phyloP scores from a whole-genome alignment of 108 stramenopile species.

The Stephanodiscus minutulus region DNA sequence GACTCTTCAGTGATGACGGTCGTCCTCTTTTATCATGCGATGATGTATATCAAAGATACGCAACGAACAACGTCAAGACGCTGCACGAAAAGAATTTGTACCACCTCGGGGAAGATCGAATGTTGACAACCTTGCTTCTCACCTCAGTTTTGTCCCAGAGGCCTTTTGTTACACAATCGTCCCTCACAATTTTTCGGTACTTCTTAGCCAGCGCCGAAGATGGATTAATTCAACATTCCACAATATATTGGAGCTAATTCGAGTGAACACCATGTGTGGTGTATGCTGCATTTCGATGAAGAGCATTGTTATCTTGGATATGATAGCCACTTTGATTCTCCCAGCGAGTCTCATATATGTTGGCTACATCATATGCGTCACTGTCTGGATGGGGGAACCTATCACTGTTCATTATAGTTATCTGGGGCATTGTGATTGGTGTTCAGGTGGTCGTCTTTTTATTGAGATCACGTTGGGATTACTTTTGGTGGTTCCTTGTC shows the following conservation, averaged over 20 bases:
- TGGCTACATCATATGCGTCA: conserved; percentile 48
- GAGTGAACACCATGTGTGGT: conserved; percentile 55
- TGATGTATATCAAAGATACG: conserved; percentile 43
- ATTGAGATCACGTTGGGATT: conserved; percentile 55
- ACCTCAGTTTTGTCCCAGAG: conserved; percentile 42
- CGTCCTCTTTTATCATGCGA: conserved; percentile 53
- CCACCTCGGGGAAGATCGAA: conserved; percentile 54
- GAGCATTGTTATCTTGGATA: conserved; percentile 45
- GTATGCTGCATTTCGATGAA: conserved; percentile 57
- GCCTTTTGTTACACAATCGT: conserved; percentile 54
- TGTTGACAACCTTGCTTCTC: conserved; percentile 50
- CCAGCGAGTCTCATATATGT: conserved; percentile 52
- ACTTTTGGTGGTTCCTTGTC: conserved; percentile 63
- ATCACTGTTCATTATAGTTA: conserved; percentile 43
- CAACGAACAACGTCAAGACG: conserved; percentile 46
- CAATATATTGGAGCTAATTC: conserved; percentile 51
- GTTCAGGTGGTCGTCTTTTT: conserved; percentile 56
- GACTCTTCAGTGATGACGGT: conserved; percentile 54
- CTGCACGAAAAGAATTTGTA: conserved; percentile 56
- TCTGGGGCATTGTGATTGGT: conserved; percentile 55
- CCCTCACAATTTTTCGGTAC: conserved; percentile 45
- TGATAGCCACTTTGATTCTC: conserved; percentile 51
- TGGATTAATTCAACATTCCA: conserved; percentile 62
- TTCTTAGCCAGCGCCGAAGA: conserved; percentile 47
- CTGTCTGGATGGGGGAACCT: conserved; percentile 51